These are phyloP conservation scores for Nephelium lappaceum DNA, from an alignment of 345 rosid genomes.

Conservation along the genomic window DNA sequence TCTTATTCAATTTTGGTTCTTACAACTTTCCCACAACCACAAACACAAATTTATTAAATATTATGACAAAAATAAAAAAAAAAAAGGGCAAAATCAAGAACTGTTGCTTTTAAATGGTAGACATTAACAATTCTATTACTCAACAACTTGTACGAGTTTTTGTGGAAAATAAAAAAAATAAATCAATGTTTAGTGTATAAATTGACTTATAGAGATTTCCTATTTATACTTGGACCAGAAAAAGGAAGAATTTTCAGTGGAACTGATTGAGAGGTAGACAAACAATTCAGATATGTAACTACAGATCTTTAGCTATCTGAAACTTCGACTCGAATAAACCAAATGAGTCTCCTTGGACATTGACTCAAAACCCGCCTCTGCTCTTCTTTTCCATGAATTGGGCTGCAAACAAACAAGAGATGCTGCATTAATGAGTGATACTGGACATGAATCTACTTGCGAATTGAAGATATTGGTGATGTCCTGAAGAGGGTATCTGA, in stretches of 20 bases:
- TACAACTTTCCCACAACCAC: no score
- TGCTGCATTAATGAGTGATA: not conserved
- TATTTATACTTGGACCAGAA: not conserved
- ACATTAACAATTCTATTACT: no score
- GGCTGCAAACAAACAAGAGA: not conserved
- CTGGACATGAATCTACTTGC: not conserved
- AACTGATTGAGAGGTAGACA: not conserved
- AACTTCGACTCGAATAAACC: conserved; percentile 10
- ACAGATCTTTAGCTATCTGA: conserved; percentile 28
- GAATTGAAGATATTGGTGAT: conserved; percentile 33
- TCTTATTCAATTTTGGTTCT: no score
- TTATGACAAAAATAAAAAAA: no score
- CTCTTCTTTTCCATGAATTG: conserved; percentile 22
- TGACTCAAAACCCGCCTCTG: conserved; percentile 4
- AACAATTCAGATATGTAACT: not conserved
- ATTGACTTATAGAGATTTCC: not conserved
- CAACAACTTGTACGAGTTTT: not conserved
- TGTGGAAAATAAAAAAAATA: not conserved
- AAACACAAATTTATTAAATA: no score
- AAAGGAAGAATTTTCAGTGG: not conserved
- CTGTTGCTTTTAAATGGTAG: no score
- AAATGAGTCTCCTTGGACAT: conserved; percentile 22
- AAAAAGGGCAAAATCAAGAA: no score
- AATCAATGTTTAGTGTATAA: not conserved
- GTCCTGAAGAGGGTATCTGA: conserved; percentile 41